phyloP scores from a whole-genome alignment of 164 flowering plant genomes.

The Amborella trichopoda region DNA sequence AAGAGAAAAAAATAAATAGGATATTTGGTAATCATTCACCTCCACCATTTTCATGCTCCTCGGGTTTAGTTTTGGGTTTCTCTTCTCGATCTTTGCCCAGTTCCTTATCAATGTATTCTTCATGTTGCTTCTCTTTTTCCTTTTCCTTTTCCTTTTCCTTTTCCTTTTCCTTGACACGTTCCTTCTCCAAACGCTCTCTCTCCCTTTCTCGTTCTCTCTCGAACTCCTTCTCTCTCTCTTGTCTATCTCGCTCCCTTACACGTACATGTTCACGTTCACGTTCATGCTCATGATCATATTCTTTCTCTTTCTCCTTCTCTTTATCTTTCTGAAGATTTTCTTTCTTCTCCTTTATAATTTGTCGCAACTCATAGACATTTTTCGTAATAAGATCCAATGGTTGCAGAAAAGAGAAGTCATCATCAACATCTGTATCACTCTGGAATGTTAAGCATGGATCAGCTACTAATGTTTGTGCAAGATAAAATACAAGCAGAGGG shows the following conservation, averaged over 20 bases:
- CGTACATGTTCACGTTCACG: slow-evolving; percentile 21
- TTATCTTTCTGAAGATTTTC: slow-evolving; percentile 41
- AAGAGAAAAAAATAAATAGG: not conserved
- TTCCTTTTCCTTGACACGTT: slow-evolving; percentile 20
- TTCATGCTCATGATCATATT: slow-evolving; percentile 19
- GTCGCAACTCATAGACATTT: slow-evolving; percentile 59
- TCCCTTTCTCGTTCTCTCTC: slow-evolving; percentile 19
- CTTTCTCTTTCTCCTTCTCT: slow-evolving; percentile 42
- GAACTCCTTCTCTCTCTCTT: slow-evolving; percentile 21
- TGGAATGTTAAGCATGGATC: slow-evolving; percentile 10
- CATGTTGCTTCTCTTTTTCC: slow-evolving; percentile 31
- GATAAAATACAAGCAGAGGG: not conserved
- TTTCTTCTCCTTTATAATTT: slow-evolving; percentile 67
- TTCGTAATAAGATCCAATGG: slow-evolving; percentile 94
- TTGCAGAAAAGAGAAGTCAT: slow-evolving; percentile 82
- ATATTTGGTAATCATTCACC: slow-evolving; percentile 20
- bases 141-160: slow-evolving; percentile 9
- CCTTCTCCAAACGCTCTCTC: slow-evolving; percentile 18
- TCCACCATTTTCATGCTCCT: slow-evolving; percentile 40
- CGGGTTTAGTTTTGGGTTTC: slow-evolving; percentile 27
- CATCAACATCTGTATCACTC: slow-evolving; percentile 81
- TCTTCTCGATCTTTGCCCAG: slow-evolving; percentile 34
- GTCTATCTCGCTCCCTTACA: slow-evolving; percentile 11
- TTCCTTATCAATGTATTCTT: slow-evolving; percentile 28
- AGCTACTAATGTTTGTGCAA: not conserved